Evolutionary conservation across 2,329 filamentous ascomycete genomes (phyloP).

Genomic region (Akanthomyces dipterigenus): DNA sequence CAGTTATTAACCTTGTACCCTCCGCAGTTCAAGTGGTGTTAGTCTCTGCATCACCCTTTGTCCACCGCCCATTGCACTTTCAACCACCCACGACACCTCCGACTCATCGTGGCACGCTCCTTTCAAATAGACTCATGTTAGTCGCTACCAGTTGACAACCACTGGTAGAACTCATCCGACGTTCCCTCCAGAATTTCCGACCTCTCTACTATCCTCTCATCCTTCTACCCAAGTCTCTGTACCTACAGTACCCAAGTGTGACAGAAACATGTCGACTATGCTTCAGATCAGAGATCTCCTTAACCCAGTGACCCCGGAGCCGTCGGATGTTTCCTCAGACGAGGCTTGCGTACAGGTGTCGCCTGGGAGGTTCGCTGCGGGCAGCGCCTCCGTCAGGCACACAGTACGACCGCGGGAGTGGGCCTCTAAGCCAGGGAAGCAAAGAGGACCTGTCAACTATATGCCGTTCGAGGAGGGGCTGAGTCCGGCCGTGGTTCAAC

Average conservation of each 20-base stretch:
- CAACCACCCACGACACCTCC: not conserved
- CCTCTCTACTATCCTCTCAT: not conserved
- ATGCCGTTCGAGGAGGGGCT: conserved; percentile 60
- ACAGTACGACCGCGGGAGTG: conserved; percentile 2
- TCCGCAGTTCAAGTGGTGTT: not conserved
- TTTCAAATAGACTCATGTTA: not conserved
- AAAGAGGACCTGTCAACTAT: conserved; percentile 65
- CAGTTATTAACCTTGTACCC: conserved; percentile 5
- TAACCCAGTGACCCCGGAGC: conserved; percentile 7
- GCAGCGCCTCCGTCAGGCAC: not conserved
- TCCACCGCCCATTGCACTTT: not conserved
- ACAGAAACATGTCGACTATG: conserved; percentile 2
- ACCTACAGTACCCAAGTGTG: not conserved
- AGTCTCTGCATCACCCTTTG: not conserved
- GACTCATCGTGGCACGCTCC: not conserved
- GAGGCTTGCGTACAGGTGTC: not conserved
- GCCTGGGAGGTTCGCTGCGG: not conserved
- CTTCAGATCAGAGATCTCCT: conserved; percentile 8
- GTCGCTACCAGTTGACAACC: not conserved
- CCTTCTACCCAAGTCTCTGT: not conserved
- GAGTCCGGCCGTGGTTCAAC: conserved; percentile 46
- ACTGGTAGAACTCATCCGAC: not conserved
- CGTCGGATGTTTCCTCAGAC: conserved; percentile 5
- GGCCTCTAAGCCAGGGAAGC: conserved; percentile 26
- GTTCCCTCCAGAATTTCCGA: not conserved